A percentile compares a stretch with the other conserved stretches of the same genome.
phyloP scores from a whole-genome alignment of 768 basidiomycete species.

The Macrolepiota dolichaula region DNA sequence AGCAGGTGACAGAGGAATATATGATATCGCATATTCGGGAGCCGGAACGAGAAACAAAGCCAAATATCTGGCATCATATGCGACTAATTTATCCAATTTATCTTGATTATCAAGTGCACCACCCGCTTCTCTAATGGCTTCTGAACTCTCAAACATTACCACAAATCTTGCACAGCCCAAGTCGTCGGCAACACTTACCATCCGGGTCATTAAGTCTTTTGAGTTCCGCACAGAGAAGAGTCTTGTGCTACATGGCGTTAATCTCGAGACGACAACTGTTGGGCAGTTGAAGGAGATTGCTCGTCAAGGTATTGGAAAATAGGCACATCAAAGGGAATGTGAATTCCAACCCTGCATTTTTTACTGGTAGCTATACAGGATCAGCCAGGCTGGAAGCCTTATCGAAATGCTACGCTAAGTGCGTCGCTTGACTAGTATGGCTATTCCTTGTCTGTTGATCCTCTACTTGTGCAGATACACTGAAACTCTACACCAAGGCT shows the following conservation, averaged over 20 bases:
- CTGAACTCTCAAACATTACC: slow-evolving; percentile 31
- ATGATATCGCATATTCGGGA: neutral
- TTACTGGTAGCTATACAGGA: slow-evolving; percentile 58
- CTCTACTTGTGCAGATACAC: slow-evolving; percentile 60
- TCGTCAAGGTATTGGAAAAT: slow-evolving; percentile 49
- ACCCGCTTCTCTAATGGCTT: neutral
- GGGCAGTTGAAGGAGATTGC: slow-evolving; percentile 72
- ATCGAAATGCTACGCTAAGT: slow-evolving; percentile 72
- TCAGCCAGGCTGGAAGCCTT: slow-evolving; percentile 86
- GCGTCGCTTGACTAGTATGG: slow-evolving; percentile 12
- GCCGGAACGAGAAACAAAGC: neutral
- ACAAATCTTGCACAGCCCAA: slow-evolving; percentile 66
- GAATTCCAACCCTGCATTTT: slow-evolving; percentile 1
- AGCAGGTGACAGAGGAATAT: neutral
- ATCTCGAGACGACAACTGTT: slow-evolving; percentile 79
- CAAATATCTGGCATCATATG: neutral
- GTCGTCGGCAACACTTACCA: slow-evolving; percentile 80
- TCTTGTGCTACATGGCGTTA: slow-evolving; percentile 77
- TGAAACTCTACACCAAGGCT: slow-evolving; percentile 93
- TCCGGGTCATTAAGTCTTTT: slow-evolving; percentile 95
- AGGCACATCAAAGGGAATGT: slow-evolving; percentile 10
- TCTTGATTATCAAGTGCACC: neutral
- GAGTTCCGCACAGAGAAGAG: slow-evolving; percentile 86
- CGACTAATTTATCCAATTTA: neutral
- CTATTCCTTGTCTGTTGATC: slow-evolving; percentile 4